A percentile compares a stretch with the other conserved stretches of the same genome.
phyloP scores from a whole-genome alignment of 1,284 basidiomycete genomes.

The Salmacisia buchloeana region DNA sequence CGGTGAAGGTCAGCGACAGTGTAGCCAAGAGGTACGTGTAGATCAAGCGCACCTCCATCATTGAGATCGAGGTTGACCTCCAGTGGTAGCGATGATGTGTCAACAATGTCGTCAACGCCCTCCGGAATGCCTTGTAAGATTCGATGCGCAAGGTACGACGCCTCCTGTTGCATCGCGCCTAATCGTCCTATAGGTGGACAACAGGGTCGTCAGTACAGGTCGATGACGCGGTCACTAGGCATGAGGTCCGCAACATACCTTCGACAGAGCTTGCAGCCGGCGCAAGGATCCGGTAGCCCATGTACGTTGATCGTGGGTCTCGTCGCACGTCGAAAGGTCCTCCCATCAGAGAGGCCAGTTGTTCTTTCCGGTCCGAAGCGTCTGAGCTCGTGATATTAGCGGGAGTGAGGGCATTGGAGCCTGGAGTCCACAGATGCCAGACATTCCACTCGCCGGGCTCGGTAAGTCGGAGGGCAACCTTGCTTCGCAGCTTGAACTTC shows the following conservation, averaged over 20 bases:
- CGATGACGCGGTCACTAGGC: not conserved
- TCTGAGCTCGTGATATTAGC: not conserved
- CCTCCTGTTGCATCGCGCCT: not conserved
- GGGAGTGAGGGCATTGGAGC: slow-evolving; percentile 2
- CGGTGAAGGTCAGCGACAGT: not conserved
- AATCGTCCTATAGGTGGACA: not conserved
- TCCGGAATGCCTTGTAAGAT: slow-evolving; percentile 82
- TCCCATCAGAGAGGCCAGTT: not conserved
- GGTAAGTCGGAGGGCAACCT: slow-evolving; percentile 67
- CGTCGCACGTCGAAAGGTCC: slow-evolving; percentile 9
- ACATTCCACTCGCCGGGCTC: slow-evolving; percentile 70
- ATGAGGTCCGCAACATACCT: not conserved
- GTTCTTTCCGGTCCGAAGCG: not conserved
- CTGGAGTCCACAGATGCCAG: slow-evolving; percentile 71
- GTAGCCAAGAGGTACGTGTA: not conserved
- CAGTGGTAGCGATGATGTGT: slow-evolving; percentile 76
- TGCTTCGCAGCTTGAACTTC: slow-evolving; percentile 80
- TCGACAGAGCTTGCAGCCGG: not conserved
- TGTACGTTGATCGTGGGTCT: slow-evolving; percentile 28
- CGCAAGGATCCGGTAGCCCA: slow-evolving; percentile 35
- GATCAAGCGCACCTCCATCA: slow-evolving; percentile 67
- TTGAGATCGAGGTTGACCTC: slow-evolving; percentile 90
- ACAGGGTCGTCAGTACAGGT: not conserved
- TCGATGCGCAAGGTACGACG: slow-evolving; percentile 68
- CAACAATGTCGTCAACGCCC: slow-evolving; percentile 70